phyloP scores from a whole-genome alignment of 495 filamentous ascomycete species.

The Venustampulla echinocandica region DNA sequence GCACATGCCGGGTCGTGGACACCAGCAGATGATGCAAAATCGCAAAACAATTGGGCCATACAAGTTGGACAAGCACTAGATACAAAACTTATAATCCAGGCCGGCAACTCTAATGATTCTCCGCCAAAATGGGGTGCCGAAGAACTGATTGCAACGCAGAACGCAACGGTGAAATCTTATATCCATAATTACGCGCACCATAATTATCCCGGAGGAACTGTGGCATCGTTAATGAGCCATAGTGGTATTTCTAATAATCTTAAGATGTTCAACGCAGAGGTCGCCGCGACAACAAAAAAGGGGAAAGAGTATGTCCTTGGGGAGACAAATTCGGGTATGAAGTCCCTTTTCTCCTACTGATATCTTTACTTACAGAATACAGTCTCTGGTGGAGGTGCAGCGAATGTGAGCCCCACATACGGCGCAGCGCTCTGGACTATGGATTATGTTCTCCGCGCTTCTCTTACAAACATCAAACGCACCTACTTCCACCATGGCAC shows the following conservation, averaged over 20 bases:
- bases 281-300: conserved; percentile 34
- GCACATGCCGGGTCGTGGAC: conserved; percentile 38
- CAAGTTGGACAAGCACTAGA: conserved; percentile 40
- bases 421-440: conserved; percentile 53
- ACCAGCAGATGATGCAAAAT: conserved; percentile 41
- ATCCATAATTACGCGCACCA: conserved; percentile 49
- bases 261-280: conserved; percentile 38
- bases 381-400: conserved; percentile 40
- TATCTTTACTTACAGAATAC: background rate
- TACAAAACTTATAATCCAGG: conserved; percentile 40
- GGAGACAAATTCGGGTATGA: conserved; percentile 49
- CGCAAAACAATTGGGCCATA: conserved; percentile 46
- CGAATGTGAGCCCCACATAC: conserved; percentile 47
- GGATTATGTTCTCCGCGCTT: conserved; percentile 45
- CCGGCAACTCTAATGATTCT: conserved; percentile 48
- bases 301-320: conserved; percentile 49
- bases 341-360: no score
- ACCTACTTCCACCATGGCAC: conserved; percentile 57
- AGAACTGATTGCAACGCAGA: conserved; percentile 37
- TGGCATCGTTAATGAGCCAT: conserved; percentile 45
- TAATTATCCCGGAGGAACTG: conserved; percentile 49
- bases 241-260: conserved; percentile 38
- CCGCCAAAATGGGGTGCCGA: conserved; percentile 44
- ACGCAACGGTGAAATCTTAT: conserved; percentile 39
- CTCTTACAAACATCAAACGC: conserved; percentile 37